These are phyloP conservation scores for Suhomyces emberorum DNA, from an alignment of 805 yeast species.

Conservation along the genomic window DNA sequence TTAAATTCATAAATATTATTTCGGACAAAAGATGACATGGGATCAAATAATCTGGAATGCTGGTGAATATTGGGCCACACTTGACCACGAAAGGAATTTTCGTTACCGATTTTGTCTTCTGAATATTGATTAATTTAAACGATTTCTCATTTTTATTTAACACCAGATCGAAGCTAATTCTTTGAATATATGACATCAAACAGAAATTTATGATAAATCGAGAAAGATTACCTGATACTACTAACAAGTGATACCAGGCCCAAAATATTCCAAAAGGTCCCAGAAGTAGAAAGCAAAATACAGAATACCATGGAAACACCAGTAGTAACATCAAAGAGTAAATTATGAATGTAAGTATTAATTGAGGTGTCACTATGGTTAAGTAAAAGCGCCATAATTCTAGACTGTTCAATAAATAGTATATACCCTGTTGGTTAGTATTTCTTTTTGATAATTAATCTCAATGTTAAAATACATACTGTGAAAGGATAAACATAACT, in stretches of 20 bases:
- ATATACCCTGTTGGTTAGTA: conserved; percentile 32
- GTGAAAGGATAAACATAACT: conserved; percentile 21
- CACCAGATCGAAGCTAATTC: conserved; percentile 46
- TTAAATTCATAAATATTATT: conserved; percentile 29
- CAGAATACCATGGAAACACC: conserved; percentile 45
- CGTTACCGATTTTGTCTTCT: too few relatives aligned
- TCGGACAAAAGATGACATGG: conserved; percentile 42
- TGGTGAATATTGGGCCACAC: conserved; percentile 26
- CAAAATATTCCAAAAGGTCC: conserved; percentile 52
- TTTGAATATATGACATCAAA: conserved; percentile 48
- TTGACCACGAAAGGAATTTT: conserved; percentile 29
- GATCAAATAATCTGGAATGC: conserved; percentile 33
- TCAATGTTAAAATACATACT: conserved; percentile 17
- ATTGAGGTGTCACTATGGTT: conserved; percentile 45
- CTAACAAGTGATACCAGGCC: conserved; percentile 44
- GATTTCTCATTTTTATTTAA: conserved; percentile 41
- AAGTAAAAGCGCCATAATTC: conserved; percentile 46
- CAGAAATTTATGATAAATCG: conserved; percentile 39
- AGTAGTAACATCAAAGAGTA: conserved; percentile 33
- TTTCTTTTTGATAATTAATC: too few relatives aligned
- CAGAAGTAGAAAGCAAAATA: conserved; percentile 37
- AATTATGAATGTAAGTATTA: conserved; percentile 35
- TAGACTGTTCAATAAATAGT: conserved; percentile 39
- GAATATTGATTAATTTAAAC: too few relatives aligned
- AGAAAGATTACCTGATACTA: conserved; percentile 41